Evolutionary conservation across 2,329 filamentous ascomycete species (phyloP).

Genomic region (Phialemoniopsis sp.): DNA sequence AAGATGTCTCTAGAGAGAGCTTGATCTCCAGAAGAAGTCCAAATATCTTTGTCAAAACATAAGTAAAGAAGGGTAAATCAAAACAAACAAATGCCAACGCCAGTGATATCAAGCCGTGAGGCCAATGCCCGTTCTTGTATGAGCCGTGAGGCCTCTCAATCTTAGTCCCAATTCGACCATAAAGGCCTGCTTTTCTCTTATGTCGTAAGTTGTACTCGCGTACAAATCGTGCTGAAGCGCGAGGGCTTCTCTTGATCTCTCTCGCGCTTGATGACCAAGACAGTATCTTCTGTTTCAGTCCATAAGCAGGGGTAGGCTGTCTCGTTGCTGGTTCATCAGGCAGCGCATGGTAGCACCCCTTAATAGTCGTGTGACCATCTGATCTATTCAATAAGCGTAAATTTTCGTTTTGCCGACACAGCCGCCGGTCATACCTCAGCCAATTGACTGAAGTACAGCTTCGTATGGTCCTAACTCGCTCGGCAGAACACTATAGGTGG

Average conservation of each 20-base stretch:
- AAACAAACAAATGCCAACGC: not conserved
- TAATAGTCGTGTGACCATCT: too few species aligned
- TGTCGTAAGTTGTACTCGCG: not conserved
- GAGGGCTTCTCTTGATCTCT: not conserved
- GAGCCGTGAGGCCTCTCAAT: slow-evolving; percentile 21
- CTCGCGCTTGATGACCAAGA: not conserved
- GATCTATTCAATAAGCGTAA: too few species aligned
- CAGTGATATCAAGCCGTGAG: slow-evolving; percentile 18
- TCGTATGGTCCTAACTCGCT: too few species aligned
- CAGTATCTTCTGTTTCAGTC: not conserved
- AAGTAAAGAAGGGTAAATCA: not conserved
- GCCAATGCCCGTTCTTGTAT: slow-evolving; percentile 19
- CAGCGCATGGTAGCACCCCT: too few species aligned
- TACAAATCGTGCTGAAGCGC: not conserved
- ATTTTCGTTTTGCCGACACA: not conserved
- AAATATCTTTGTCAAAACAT: too few species aligned
- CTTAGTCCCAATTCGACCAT: slow-evolving; percentile 1
- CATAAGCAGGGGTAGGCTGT: too few species aligned
- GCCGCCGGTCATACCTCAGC: too few species aligned
- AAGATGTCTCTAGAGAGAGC: too few species aligned
- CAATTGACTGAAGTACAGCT: too few species aligned
- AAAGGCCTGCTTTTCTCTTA: not conserved
- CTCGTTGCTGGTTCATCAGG: too few species aligned
- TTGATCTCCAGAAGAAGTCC: too few species aligned
- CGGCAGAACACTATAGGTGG: too few species aligned